Base-by-base conservation (phyloP, 2,329 filamentous ascomycete genomes). In the Rhexocercosporidium sp. region DNA sequence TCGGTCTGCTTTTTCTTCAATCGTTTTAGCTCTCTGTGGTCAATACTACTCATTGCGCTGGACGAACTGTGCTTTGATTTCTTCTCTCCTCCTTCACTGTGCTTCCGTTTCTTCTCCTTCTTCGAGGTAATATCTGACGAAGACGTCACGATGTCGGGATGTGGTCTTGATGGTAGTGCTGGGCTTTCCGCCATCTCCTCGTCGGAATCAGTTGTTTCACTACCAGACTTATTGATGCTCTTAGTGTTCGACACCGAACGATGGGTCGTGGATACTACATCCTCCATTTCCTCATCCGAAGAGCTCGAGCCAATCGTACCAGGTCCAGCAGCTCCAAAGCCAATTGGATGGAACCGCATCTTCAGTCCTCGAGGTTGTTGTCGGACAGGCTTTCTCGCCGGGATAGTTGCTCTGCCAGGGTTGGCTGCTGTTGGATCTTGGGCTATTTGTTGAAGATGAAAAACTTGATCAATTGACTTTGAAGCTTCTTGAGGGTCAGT, bases 281-380 rank as follows among this genome's bases (percentile, higher is more conserved):
- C 65, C 8, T 64, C 62, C 47, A 62, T 65, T 16, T 74, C 69
- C 44, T 67, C 67, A 59, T 76, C 73, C 14, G 72, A 73, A 7
- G 54, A 66, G 34, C 67, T 71, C 27, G 68, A 70, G 27, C 74
- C 85, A 72, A 82, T 78, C 20, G 66, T 79, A 29, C 79, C 83
- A 34, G 77, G 77, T 34, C 79, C 79, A 29, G 81, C 82, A 12
- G 74, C 66, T 4, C 82, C 82, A 70, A 84, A 84, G 16, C 91
- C 91, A 53, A 90, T 85, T 0, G 91, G 91, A 63, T 85, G 84
- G 78, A 86, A 93, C 39, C 91, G 86, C 78, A 89, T 85, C 73
- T 85, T 88, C 63, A 94, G 80, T 7, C 88, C 90, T 73, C 85
- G 83, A 1, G 92, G 90, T 76, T 94, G 92, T 54, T 86, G 82